Conservation (phyloP, 257 asterid species). For the Marsdenia floribunda region DNA sequence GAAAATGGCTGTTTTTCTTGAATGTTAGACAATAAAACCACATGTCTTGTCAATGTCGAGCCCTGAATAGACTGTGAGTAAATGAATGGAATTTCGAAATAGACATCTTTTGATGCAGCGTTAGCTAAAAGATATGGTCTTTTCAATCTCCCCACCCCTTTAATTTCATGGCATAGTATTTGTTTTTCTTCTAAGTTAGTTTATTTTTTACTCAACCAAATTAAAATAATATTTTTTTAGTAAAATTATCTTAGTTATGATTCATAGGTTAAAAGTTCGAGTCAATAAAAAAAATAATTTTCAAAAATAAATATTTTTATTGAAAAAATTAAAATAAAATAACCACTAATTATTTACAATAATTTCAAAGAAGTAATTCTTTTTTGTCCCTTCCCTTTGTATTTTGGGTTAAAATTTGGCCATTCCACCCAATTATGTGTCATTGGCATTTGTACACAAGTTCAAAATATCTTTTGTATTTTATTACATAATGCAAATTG, state of each 20-base stretch:
- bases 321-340: too few species aligned
- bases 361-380: neutral
- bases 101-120: neutral
- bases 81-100: neutral
- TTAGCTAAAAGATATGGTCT: neutral
- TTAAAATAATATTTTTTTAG: too few species aligned
- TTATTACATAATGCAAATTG: too few species aligned
- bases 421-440: neutral
- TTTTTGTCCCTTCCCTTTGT: neutral
- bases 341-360: neutral
- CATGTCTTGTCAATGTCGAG: conserved; percentile 2
- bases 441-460: neutral
- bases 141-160: neutral
- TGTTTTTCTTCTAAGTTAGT: too few species aligned
- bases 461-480: neutral
- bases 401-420: neutral
- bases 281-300: too few species aligned
- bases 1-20: neutral
- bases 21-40: too few species aligned
- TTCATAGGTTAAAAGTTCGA: too few species aligned
- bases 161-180: too few species aligned
- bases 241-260: too few species aligned
- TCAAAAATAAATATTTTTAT: too few species aligned
- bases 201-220: neutral
- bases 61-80: neutral